Percentiles rank a stretch among this genome's conserved stretches.
Evolutionary conservation across 2,329 filamentous ascomycete species (phyloP).

Genomic region (Madurella fahalii): DNA sequence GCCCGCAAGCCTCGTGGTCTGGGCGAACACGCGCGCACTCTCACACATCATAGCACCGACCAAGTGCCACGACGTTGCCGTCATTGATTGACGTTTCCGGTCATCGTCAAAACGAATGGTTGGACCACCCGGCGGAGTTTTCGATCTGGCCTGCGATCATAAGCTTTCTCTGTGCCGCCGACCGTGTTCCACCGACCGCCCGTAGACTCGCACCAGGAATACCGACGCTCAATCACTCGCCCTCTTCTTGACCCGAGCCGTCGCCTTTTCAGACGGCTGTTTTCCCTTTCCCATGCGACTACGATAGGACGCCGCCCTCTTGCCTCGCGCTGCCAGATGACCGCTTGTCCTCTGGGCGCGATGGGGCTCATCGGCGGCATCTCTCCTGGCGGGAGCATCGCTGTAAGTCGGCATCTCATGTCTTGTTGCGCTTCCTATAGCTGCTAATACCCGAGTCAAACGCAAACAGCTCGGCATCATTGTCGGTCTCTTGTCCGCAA

Average conservation of each 20-base stretch:
- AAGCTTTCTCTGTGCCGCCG: background rate
- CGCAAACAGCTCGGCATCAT: conserved; percentile 74
- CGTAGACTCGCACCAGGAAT: background rate
- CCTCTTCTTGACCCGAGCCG: conserved; percentile 1
- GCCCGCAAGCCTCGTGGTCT: conserved; percentile 2
- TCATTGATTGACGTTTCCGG: conserved; percentile 10
- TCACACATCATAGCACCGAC: background rate
- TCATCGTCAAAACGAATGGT: background rate
- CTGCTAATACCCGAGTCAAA: conserved; percentile 22
- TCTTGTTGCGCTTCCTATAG: background rate
- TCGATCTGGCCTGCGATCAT: conserved; percentile 3
- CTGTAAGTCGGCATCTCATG: conserved; percentile 47
- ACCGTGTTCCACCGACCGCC: background rate
- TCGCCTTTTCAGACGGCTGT: conserved; percentile 1
- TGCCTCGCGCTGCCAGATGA: conserved; percentile 42
- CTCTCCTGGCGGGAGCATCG: conserved; percentile 73
- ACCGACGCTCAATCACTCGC: background rate
- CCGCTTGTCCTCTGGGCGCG: conserved; percentile 39
- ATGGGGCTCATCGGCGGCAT: conserved; percentile 73
- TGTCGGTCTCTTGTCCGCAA: conserved; percentile 89
- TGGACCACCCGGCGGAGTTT: background rate
- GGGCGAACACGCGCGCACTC: background rate
- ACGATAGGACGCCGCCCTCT: conserved; percentile 17
- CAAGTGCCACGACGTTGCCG: conserved; percentile 1
- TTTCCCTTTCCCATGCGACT: conserved; percentile 18